Base-by-base conservation (phyloP, 805 yeast genomes). In the Kuraishia molischiana region DNA sequence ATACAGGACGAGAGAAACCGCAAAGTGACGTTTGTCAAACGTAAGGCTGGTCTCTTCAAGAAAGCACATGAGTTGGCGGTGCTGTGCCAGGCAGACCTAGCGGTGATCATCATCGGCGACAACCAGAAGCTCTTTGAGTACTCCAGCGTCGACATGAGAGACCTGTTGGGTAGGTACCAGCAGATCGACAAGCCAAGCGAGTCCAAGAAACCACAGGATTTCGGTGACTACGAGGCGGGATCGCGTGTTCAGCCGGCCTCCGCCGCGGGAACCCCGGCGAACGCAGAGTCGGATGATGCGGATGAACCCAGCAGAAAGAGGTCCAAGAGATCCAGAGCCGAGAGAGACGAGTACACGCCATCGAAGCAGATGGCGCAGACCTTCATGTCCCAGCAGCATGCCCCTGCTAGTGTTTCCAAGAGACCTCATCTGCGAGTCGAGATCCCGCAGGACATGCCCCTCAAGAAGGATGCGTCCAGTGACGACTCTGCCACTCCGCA, bases 11-110 rank as follows among this genome's bases (percentile, higher is more conserved):
- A 90, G 57, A 69, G 97, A 40, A 90, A 87, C 60, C 60, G 85
- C 40, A 76, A 83, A 4, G 85, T 79, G 15, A 90, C 98, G 0
- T 92, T 90, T 57, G 85, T 85, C 44, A 90, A 90, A 59, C 74
- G 98, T 39, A 90, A 90, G 58, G 94, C 95, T 0, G 98, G 98
- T 2, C 66, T 90, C 24, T 89, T 92, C 61, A 84, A 84, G 52
- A 83, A 82, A 56, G 90, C 90, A 2, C 83, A 82, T 53, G 92
- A 83, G 57, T 67, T 92, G 39, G 78, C 96, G 1, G 90, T 90
- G 9, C 67, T 90, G 29, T 90, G 97, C 59, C 89, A 86, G 44
- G 95, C 87, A 4, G 97, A 90, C 52, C 69, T 92, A 22, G 94
- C 97, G 2, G 90, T 90, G 22, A 77, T 90, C 13, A 86, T 90